Base-by-base conservation (phyloP, 176 grass and related monocot species). In the Pontederia paniculata region DNA sequence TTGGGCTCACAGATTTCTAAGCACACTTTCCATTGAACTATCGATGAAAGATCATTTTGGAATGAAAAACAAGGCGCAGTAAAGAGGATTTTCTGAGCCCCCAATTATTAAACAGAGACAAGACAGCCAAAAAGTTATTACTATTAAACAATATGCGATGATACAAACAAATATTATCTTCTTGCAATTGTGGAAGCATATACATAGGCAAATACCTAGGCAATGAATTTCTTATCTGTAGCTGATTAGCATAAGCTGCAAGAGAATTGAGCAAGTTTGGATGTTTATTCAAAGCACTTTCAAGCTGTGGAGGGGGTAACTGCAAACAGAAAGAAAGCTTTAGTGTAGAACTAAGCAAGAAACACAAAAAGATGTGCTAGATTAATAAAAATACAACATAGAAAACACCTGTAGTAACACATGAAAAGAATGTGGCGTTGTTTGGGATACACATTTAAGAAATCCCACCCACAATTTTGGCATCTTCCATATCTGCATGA, bases 391-490 rank as follows among this genome's bases (percentile, higher is more conserved):
- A 17, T 60, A 21, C 14, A 12, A 56, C 19, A 61, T 28, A 63
- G 46, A 66, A 71, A 57, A 48, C 65, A 98, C 94, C 87, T 99
- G 78, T 66, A 99, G 62, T 53, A 99, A 71, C 51, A 86, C 80
- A 73, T 86, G 80, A 78, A 99, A 93, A 44, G 94, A 99, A 57
- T 54, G 87, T 48, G 94, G 94, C 21, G 91, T 87, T 31, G 87
- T 99, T 54, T 99, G 94, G 46, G 70, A 84, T 58, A 74, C 81
- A 76, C 82, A 75, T 77, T 99, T 99, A 62, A 99, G 75, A 76
- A 99, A 99, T 19, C 94, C 94, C 72, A 74, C 75, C 84, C 88
- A 99, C 17, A 99, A 79, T 67, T 99, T 93, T 44, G 87, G 87
- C 87, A 84, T 85, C 84, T 74, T 93, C 94, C 94, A 99, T 78